A percentile compares a stretch with the other conserved stretches of the same genome.
Conservation (phyloP, 306 rosid genomes). For the Dicorynia guianensis region DNA sequence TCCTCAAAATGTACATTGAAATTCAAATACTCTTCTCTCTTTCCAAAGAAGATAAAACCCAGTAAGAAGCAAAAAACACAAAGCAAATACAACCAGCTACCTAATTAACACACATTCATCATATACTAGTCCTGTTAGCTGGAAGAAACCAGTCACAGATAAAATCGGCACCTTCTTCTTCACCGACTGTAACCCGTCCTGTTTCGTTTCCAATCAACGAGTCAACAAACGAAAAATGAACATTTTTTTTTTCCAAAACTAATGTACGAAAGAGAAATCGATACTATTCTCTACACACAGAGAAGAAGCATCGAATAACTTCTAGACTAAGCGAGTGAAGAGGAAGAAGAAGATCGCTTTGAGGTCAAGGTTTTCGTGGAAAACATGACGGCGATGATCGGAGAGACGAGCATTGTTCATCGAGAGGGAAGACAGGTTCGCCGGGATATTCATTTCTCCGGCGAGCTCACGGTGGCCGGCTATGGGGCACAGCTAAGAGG, state of each 20-base stretch:
- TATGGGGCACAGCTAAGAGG: not conserved
- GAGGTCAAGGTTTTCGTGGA: conserved; percentile 62
- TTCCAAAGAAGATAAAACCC: not conserved
- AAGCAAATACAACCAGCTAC: not conserved
- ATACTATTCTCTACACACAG: conserved; percentile 29
- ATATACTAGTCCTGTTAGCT: not conserved
- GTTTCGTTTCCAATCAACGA: not conserved
- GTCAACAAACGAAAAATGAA: not conserved
- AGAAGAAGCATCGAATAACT: conserved; percentile 36
- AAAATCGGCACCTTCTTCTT: not conserved
- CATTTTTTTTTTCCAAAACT: not conserved
- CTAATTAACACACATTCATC: not conserved
- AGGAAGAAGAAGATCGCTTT: conserved; percentile 34
- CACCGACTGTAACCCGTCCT: no score
- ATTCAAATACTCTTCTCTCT: not conserved
- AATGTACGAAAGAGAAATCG: not conserved
- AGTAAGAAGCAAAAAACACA: not conserved
- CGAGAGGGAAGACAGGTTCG: conserved; percentile 19
- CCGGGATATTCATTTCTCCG: conserved; percentile 81
- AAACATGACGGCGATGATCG: conserved; percentile 83
- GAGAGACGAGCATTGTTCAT: conserved; percentile 61
- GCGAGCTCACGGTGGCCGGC: conserved; percentile 50
- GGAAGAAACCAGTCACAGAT: not conserved
- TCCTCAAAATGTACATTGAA: not conserved
- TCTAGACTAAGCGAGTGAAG: conserved; percentile 39